Evolutionary conservation across 768 basidiomycete species (phyloP), one percentile per base, ranked within the genome.

Genomic region (Boletellus emodensis): DNA sequence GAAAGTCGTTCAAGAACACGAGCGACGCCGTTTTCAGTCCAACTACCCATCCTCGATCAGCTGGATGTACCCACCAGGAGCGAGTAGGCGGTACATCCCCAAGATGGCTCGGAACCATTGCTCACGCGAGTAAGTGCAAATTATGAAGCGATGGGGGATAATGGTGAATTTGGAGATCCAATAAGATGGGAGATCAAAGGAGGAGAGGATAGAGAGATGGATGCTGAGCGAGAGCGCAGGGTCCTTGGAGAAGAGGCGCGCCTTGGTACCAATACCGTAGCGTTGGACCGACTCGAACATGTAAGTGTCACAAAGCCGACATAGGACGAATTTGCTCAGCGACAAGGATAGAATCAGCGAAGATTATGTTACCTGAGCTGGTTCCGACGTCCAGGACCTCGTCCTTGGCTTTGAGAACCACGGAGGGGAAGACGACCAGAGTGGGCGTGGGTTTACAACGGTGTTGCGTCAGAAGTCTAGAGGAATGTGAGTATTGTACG

Each of bases 11-110:
- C n/a, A n/a, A n/a, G n/a, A 26, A 6, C 37, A 49, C 26, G 12
- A 41, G 18, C 7, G 14, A 8, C 1, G 50, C 34, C 41, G 54
- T 55, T 32, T 48, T 52, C 3, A 39, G 43, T 28, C 54, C 54
- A 2, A 42, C 52, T 0, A 15, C 2, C 45, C 43, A 55, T 9
- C 49, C 42, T 26, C 46, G 45, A 20, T 42, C 48, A 12, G n/a
- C n/a, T n/a, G n/a, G n/a, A n/a, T n/a, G n/a, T n/a, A n/a, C n/a
- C 70, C 71, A 2, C 70, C 67, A 0, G 68, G 70, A 1, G 13
- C 49, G 37, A 72, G 61, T 0, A 69, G 65, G 6, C 70, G 59
- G 42, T 56, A 60, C 8, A 69, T 63, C 28, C 67, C 71, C 4
- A 44, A 22, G 12, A 69, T 48, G 4, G 40, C 56, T 1, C 47